Conservation (phyloP, 176 grass and related monocot genomes). For the Alopecurus myosuroides region DNA sequence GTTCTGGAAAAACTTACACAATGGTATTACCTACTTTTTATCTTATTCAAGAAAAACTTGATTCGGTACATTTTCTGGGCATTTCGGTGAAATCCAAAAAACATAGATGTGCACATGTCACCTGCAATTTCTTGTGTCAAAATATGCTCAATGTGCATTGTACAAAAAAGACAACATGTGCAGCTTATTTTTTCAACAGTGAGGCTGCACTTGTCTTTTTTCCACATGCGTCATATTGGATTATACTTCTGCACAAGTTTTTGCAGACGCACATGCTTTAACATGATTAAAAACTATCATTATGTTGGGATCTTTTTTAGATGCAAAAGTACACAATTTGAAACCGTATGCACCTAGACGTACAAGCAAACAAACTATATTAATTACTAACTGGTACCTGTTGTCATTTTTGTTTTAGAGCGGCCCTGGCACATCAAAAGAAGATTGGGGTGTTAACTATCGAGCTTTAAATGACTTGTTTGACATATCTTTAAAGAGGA, state of each 20-base stretch:
- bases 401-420: slow-evolving; percentile 45
- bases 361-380: background rate
- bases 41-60: slow-evolving; percentile 13
- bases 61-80: background rate
- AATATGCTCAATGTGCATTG: background rate
- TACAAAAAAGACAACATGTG: background rate
- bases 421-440: slow-evolving; percentile 84
- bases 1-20: slow-evolving; percentile 98
- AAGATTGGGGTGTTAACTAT: slow-evolving; percentile 99
- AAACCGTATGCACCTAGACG: background rate
- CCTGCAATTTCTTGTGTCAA: background rate
- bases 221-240: background rate
- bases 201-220: background rate
- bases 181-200: background rate
- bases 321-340: background rate
- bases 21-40: slow-evolving; percentile 54
- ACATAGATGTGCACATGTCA: background rate
- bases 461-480: slow-evolving; percentile 97
- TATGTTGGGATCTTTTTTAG: background rate
- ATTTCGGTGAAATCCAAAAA: background rate
- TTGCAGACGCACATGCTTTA: background rate
- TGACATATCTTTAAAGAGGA: slow-evolving; percentile 77
- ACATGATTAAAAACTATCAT: background rate
- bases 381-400: slow-evolving; percentile 13
- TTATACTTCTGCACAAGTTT: background rate